Percentiles rank a stretch among this genome's conserved stretches.
These are phyloP conservation scores for Paraconiothyrium sp. DNA, from an alignment of 2,329 filamentous ascomycete species.

Conservation along the genomic window DNA sequence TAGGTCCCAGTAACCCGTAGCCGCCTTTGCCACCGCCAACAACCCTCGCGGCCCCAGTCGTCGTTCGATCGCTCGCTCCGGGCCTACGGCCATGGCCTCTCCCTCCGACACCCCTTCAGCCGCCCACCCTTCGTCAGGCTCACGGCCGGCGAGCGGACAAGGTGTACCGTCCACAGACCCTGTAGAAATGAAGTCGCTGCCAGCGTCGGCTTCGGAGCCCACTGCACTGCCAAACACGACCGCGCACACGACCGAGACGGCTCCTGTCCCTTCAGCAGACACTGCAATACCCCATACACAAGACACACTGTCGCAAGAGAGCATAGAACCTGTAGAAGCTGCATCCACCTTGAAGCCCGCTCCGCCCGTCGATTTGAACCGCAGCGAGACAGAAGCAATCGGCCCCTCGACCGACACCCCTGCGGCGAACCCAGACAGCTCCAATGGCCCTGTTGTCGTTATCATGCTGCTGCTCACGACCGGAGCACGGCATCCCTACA, in stretches of 20 bases:
- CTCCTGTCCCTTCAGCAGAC: conserved; percentile 26
- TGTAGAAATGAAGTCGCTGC: conserved; percentile 48
- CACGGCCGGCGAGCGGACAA: conserved; percentile 35
- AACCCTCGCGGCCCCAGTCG: conserved; percentile 27
- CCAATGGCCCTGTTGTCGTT: conserved; percentile 62
- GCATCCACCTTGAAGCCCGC: conserved; percentile 31
- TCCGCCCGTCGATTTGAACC: conserved; percentile 42
- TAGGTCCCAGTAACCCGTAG: neutral
- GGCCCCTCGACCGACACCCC: conserved; percentile 58
- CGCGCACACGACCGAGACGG: conserved; percentile 27
- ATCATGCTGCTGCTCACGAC: conserved; percentile 86
- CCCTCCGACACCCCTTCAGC: conserved; percentile 39
- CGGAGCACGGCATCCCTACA: conserved; percentile 87
- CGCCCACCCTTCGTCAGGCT: conserved; percentile 28
- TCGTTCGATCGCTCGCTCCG: conserved; percentile 25
- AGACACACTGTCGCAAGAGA: conserved; percentile 24
- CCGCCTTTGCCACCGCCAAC: conserved; percentile 16
- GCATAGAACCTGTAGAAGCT: conserved; percentile 22
- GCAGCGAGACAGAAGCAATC: conserved; percentile 56
- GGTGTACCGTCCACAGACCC: conserved; percentile 36
- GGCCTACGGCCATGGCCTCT: conserved; percentile 43
- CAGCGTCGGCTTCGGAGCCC: conserved; percentile 30
- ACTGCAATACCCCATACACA: conserved; percentile 22
- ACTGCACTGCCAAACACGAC: conserved; percentile 24
- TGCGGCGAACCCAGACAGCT: conserved; percentile 49